Percentiles rank a stretch among this genome's conserved stretches.
phyloP scores from a whole-genome alignment of 108 stramenopile species.

The Cyclotella distinguenda region DNA sequence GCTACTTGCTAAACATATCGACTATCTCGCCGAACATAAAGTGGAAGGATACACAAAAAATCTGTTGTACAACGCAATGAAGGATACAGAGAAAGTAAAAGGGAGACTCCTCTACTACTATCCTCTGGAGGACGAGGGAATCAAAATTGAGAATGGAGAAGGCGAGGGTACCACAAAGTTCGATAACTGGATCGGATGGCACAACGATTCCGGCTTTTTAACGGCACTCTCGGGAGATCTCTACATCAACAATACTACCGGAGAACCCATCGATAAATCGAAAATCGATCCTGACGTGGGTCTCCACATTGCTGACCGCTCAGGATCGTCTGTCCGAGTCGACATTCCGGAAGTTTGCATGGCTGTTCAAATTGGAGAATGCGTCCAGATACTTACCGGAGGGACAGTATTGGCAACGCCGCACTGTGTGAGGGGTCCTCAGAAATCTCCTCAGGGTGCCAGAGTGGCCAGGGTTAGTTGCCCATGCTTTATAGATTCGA shows the following conservation, averaged over 20 bases:
- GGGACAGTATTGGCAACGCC: conserved; percentile 88
- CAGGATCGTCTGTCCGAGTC: conserved; percentile 57
- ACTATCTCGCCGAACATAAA: conserved; percentile 47
- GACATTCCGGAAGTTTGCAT: conserved; percentile 84
- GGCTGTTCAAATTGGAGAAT: conserved; percentile 94
- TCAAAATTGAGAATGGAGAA: background rate
- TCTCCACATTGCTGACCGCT: conserved; percentile 74
- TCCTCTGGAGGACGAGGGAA: conserved; percentile 59
- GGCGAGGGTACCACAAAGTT: conserved; percentile 12
- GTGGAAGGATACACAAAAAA: conserved; percentile 35
- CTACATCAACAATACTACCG: conserved; percentile 75
- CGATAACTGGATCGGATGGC: conserved; percentile 94
- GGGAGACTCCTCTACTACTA: conserved; percentile 90
- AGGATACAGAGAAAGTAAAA: conserved; percentile 85
- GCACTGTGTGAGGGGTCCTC: conserved; percentile 84
- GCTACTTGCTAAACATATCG: conserved; percentile 66
- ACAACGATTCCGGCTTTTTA: conserved; percentile 92
- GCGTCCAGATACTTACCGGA: conserved; percentile 87
- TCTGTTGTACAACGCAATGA: conserved; percentile 58
- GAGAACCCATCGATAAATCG: conserved; percentile 37
- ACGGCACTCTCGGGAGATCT: conserved; percentile 88
- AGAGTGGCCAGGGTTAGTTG: conserved; percentile 63
- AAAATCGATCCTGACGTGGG: conserved; percentile 75
- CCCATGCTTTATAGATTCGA: conserved; percentile 88
- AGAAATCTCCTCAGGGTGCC: conserved; percentile 1